Base-by-base conservation (phyloP, 495 filamentous ascomycete genomes). In the Wilcoxina mikolae region DNA sequence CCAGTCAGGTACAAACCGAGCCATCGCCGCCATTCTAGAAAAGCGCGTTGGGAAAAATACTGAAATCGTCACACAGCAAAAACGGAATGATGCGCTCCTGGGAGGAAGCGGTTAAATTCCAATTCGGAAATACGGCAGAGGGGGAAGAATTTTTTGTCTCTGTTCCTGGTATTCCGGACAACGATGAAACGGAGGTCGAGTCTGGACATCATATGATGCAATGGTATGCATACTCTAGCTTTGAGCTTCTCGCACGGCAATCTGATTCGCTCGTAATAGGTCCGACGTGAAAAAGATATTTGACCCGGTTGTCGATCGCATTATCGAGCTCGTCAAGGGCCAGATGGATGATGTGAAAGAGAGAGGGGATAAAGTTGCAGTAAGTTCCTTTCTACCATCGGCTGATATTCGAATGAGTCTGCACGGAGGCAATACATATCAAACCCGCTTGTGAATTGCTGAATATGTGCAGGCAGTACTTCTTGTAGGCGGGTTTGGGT, bases 401-500 rank as follows among this genome's bases (percentile, higher is more conserved):
- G 1, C 35, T 5, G 3, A 39, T 44, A 17, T 44, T 17, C 7
- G 41, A 44, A 5, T 44, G 41, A 7, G 11, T 46, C 1, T 11
- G n/a, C 1, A 46, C 43, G 15, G 15, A 35, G 31, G 31, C 31
- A 15, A 7, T 7, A 7, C 31, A 7, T 35, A 5, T 15, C 15
- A 15, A 35, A 35, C 31, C 31, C 31, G 31, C 5, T 7, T 35
- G 31, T 35, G 7, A 35, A 35, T 5, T 5, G 31, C 31, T 35
- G 15, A 35, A 35, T 15, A 35, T 15, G 2, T 2, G 20, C 66
- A 73, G 58, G 74, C 78, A 2, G 78, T 85, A 28, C 68, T 85
- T n/a, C 72, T 85, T 0, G 83, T 85, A 15, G 82, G 82, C 2
- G 83, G 83, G 0, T 82, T 85, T 55, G 82, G 82, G 15, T 72